These are phyloP conservation scores for Xerocomus brunneocitrinus DNA, from an alignment of 768 basidiomycete species.

Conservation along the genomic window DNA sequence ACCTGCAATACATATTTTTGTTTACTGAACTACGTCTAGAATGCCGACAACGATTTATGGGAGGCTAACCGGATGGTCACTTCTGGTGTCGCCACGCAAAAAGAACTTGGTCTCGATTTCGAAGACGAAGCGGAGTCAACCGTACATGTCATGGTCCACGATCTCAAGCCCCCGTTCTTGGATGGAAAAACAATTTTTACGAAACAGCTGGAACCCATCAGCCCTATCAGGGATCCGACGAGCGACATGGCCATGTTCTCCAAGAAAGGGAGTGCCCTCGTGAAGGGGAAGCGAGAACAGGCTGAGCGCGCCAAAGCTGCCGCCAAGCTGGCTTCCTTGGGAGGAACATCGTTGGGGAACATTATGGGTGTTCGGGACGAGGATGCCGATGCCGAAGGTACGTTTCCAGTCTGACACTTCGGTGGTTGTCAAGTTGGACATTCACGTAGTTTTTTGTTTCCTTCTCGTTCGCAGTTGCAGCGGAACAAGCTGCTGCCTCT, in stretches of 20 bases:
- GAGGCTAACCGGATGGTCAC: too few species aligned
- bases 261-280: constrained; percentile 92
- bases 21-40: constrained; percentile 14
- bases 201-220: constrained; percentile 94
- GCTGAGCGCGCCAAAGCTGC: constrained; percentile 95
- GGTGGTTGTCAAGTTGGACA: constrained; percentile 55
- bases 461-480: constrained; percentile 42
- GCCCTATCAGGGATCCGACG: constrained; percentile 89
- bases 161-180: constrained; percentile 95
- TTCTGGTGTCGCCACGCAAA: constrained; percentile 67
- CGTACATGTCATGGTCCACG: constrained; percentile 96
- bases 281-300: constrained; percentile 94
- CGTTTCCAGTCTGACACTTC: constrained; percentile 35
- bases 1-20: neutral
- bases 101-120: constrained; percentile 85
- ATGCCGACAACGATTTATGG: too few species aligned
- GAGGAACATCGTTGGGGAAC: constrained; percentile 91
- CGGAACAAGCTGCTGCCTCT: constrained; percentile 43
- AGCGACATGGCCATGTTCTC: constrained; percentile 95
- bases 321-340: constrained; percentile 87
- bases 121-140: constrained; percentile 95
- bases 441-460: constrained; percentile 63
- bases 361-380: constrained; percentile 97
- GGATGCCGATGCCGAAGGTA: constrained; percentile 88
- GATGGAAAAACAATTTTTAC: constrained; percentile 96